phyloP scores from a whole-genome alignment of 2,329 filamentous ascomycete genomes.

The Colletotrichum spaethianum region DNA sequence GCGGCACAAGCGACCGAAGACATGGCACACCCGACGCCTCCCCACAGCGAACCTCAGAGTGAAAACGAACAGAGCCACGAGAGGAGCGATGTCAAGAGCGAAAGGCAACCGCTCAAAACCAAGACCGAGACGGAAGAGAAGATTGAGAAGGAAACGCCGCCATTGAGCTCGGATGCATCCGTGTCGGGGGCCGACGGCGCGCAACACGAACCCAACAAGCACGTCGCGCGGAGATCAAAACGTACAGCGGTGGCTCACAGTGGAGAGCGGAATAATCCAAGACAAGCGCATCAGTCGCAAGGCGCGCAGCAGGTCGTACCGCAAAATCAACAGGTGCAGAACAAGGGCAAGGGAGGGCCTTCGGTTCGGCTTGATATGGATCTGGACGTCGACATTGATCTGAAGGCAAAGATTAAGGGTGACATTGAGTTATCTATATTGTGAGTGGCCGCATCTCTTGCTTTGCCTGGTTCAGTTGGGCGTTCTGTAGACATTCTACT shows the following conservation, averaged over 20 bases:
- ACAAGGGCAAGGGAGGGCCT: conserved; percentile 24
- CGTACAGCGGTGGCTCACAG: background rate
- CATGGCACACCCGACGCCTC: background rate
- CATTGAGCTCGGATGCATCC: background rate
- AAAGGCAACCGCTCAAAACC: background rate
- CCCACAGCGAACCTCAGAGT: background rate
- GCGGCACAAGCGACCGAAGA: background rate
- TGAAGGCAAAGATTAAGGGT: conserved; percentile 39
- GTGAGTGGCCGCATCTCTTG: conserved; percentile 1
- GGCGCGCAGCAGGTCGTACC: conserved; percentile 5
- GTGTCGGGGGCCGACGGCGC: background rate
- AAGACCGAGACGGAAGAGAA: conserved; percentile 13
- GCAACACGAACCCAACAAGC: background rate
- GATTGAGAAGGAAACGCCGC: conserved; percentile 4
- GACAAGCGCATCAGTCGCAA: background rate
- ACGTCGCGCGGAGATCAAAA: background rate
- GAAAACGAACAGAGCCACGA: background rate
- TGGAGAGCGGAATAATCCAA: background rate
- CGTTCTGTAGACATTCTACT: background rate
- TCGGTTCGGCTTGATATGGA: conserved; percentile 38
- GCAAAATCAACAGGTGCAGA: conserved; percentile 22
- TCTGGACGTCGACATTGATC: conserved; percentile 36
- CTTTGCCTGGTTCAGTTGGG: background rate
- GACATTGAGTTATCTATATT: conserved; percentile 28
- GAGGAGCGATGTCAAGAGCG: background rate